Evolutionary conservation across 73 alveolate species (phyloP).

Genomic region (Durusdinium trenchii): DNA sequence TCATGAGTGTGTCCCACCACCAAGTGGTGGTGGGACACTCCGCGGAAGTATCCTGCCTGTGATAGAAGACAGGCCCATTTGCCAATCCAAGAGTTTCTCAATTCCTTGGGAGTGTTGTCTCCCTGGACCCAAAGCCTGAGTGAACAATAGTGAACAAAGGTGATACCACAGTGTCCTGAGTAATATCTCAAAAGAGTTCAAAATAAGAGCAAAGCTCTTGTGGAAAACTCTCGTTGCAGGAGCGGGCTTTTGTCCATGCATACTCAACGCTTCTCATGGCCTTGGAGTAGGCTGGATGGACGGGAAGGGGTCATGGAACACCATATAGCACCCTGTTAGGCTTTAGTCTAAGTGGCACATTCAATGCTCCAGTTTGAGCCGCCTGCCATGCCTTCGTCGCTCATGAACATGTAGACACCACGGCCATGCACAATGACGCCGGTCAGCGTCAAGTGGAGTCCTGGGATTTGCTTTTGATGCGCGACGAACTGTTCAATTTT

Average conservation of each 20-base stretch:
- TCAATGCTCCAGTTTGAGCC: conserved; percentile 17
- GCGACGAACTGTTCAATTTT: background rate
- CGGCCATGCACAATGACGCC: background rate
- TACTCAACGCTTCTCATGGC: background rate
- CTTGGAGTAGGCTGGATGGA: background rate
- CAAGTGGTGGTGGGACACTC: conserved; percentile 25
- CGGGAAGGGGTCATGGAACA: too few relatives aligned
- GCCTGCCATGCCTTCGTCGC: background rate
- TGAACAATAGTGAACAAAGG: background rate
- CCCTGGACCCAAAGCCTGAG: conserved; percentile 7
- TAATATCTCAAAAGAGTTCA: background rate
- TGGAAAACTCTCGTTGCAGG: background rate
- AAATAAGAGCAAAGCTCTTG: background rate
- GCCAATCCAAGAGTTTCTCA: background rate
- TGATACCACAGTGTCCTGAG: background rate
- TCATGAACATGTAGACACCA: background rate
- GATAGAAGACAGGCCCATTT: background rate
- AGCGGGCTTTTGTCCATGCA: background rate
- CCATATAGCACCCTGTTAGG: too few relatives aligned
- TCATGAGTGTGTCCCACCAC: conserved; percentile 48
- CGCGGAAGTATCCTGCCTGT: background rate
- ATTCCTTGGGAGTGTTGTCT: conserved; percentile 42
- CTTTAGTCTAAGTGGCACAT: background rate
- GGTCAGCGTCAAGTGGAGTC: background rate
- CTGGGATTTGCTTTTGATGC: background rate